Conservation (phyloP, 305 asterid genomes). For the Rubia tinctorum region DNA sequence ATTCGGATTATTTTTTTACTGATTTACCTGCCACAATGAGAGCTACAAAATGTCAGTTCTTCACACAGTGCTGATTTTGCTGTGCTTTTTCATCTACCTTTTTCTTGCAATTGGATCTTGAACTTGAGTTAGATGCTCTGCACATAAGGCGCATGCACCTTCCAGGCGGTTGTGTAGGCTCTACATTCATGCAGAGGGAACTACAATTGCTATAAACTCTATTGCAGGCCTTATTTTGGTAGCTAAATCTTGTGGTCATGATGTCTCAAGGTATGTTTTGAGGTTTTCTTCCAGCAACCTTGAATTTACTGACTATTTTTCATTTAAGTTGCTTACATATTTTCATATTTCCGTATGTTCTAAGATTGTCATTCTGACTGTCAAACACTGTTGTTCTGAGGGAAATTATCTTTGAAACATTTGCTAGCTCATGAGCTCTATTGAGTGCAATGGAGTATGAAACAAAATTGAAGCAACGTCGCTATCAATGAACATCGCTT, state of each 20-base stretch:
- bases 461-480: constrained; percentile 32
- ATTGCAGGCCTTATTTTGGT: constrained; percentile 81
- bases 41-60: neutral
- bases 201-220: constrained; percentile 77
- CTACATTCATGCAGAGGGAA: constrained; percentile 76
- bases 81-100: constrained; percentile 17
- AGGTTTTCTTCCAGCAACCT: constrained; percentile 16
- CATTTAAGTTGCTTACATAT: constrained; percentile 14
- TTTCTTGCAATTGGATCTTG: constrained; percentile 30
- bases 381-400: constrained; percentile 81
- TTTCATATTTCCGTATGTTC: constrained; percentile 1
- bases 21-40: constrained; percentile 10
- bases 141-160: constrained; percentile 94
- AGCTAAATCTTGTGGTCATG: constrained; percentile 87
- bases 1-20: neutral
- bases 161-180: constrained; percentile 90
- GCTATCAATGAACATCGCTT: constrained; percentile 15
- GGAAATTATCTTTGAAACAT: constrained; percentile 72
- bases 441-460: constrained; percentile 38
- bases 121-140: too few species aligned
- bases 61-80: constrained; percentile 6
- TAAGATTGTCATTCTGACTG: constrained; percentile 86
- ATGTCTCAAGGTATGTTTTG: constrained; percentile 70
- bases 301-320: neutral
- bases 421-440: constrained; percentile 51